A percentile compares a stretch with the other conserved stretches of the same genome.
phyloP scores from a whole-genome alignment of 805 yeast species.

The Kodamaea nitidulidarum region DNA sequence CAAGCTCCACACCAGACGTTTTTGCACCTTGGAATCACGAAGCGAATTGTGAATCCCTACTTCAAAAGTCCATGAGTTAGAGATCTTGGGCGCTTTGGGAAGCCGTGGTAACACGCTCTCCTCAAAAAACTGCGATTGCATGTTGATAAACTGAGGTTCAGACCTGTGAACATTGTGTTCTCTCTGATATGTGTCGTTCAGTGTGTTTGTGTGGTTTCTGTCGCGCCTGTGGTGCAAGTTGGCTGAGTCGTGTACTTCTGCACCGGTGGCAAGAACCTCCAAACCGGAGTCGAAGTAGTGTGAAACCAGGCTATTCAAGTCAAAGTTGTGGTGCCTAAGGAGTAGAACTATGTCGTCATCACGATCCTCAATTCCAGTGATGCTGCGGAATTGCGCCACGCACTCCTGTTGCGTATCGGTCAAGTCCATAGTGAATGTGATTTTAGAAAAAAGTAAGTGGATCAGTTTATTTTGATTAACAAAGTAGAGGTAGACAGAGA shows the following conservation, averaged over 20 bases:
- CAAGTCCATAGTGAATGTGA: conserved; percentile 1
- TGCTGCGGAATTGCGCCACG: conserved; percentile 46
- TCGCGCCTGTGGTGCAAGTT: conserved; percentile 1
- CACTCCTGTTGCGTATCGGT: conserved; percentile 6
- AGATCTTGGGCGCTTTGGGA: conserved; percentile 38
- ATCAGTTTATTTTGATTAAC: too few relatives aligned
- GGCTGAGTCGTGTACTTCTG: conserved; percentile 11
- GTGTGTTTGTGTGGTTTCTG: too few relatives aligned
- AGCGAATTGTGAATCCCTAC: conserved; percentile 36
- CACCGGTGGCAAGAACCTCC: conserved; percentile 14
- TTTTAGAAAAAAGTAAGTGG: not conserved
- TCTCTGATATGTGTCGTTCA: not conserved
- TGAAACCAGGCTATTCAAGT: conserved; percentile 57
- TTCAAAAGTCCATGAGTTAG: conserved; percentile 41
- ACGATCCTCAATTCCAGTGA: conserved; percentile 46
- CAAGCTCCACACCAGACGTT: conserved; percentile 24
- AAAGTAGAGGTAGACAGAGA: too few relatives aligned
- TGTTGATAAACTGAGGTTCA: conserved; percentile 10
- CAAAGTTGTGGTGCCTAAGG: conserved; percentile 52
- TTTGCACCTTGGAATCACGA: conserved; percentile 13
- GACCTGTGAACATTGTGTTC: conserved; percentile 2
- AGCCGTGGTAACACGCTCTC: conserved; percentile 28
- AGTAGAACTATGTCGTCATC: conserved; percentile 45
- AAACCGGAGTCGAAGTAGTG: conserved; percentile 55
- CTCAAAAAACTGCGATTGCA: conserved; percentile 26